These are phyloP conservation scores for Fragilariopsis cylindrus DNA, from an alignment of 108 stramenopile genomes.

Conservation along the genomic window DNA sequence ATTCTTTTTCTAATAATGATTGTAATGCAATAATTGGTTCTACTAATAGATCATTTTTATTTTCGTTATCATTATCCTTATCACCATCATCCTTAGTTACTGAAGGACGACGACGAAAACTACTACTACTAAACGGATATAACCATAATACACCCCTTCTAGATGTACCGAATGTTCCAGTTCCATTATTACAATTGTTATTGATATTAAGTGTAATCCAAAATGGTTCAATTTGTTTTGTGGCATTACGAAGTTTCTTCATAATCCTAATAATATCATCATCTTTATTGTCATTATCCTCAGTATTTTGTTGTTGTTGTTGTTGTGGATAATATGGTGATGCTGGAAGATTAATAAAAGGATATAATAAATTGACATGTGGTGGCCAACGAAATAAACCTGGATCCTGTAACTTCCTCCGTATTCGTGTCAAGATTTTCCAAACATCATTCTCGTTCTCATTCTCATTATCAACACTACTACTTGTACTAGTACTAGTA, in stretches of 20 bases:
- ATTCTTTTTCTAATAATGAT: too few relatives aligned
- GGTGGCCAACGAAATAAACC: constrained; percentile 68
- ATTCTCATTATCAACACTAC: neutral
- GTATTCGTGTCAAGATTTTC: constrained; percentile 38
- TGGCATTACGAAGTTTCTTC: neutral
- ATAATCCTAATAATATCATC: neutral
- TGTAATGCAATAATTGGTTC: too few relatives aligned
- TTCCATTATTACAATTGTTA: neutral
- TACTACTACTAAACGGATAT: constrained; percentile 35
- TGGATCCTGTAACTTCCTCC: constrained; percentile 49
- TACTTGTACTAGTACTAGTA: neutral
- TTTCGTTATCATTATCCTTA: neutral
- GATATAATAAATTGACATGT: constrained; percentile 60
- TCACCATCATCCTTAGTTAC: neutral
- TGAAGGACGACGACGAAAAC: neutral
- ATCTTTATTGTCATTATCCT: neutral
- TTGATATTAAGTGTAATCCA: neutral
- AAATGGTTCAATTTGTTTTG: neutral
- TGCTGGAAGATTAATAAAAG: constrained; percentile 39
- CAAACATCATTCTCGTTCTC: constrained; percentile 18
- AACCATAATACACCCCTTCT: constrained; percentile 58
- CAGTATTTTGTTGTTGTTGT: neutral
- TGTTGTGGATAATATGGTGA: too few relatives aligned
- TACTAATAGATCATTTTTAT: too few relatives aligned
- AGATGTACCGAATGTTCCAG: constrained; percentile 48